Base-by-base conservation (phyloP, 106 monocot genomes). In the Allium cepa region DNA sequence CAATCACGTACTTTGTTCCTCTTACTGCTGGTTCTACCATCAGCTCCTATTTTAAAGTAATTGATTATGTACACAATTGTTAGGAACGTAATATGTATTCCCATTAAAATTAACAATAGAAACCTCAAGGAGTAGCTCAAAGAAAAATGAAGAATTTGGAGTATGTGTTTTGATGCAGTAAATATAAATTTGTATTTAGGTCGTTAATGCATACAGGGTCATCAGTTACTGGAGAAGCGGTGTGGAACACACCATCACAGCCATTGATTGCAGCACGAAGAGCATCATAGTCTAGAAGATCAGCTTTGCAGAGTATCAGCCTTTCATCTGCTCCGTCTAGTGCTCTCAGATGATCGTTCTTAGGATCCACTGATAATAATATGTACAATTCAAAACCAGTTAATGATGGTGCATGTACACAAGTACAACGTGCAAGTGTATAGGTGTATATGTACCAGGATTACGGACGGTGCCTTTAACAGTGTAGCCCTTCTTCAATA, bases 1-100 rank as follows among this genome's bases (percentile, higher is more conserved):
- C 36, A 56, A 93, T 79, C 52, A 86, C 86, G 72, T 84, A 69
- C 77, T 60, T 50, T 12, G 88, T 80, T 2, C 93, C 93, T 17
- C 79, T 70, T 69, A 93, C 88, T 13, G 93, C 88, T 26, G 93
- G 93, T 59, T 89, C 83, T 64, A 93, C 88, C 93, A 93, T 93
- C 68, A 84, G 26, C 70, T 88, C 84, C 93, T 88, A 57, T 56
- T 13, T 10, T 7, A 59, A 58, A 22, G 22, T n/a, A n/a, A n/a
- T 22, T 22, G 22, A 22, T 22, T 22, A 22, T 22, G 22, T 22
- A 22, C 22, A 22, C 22, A 22, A 22, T 22, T 22, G 22, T 22
- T 22, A 22, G 22, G 22, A 22, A 22, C 22, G 1, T 22, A 22
- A 22, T 22, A 22, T 22, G 0, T 22, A 22, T 22, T 22, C 22